Conservation (phyloP, 176 grass and related monocot species). For the Carex parvula region DNA sequence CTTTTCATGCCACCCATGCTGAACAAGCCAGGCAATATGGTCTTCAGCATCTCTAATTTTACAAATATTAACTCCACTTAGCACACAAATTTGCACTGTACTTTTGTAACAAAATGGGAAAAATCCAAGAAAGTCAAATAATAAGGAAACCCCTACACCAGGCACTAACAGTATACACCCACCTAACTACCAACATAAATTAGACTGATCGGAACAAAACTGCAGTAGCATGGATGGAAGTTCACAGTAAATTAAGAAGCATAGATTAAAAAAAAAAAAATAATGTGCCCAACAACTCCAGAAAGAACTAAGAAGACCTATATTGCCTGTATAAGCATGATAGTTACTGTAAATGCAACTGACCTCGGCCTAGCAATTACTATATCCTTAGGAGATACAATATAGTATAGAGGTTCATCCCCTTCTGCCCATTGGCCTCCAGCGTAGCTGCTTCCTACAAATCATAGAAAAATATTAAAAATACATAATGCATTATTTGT, state of each 20-base stretch:
- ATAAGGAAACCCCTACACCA: neutral
- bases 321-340: neutral
- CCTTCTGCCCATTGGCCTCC: conserved; percentile 96
- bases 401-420: conserved; percentile 97
- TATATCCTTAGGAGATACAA: conserved; percentile 97
- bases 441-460: conserved; percentile 90
- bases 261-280: neutral
- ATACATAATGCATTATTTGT: neutral
- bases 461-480: conserved; percentile 25
- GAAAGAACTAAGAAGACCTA: neutral
- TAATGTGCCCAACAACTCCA: neutral
- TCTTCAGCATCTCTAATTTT: conserved; percentile 94
- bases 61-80: conserved; percentile 33
- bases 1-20: conserved; percentile 98
- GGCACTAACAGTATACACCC: neutral
- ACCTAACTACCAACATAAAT: conserved; percentile 1
- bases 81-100: conserved; percentile 21
- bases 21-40: conserved; percentile 96
- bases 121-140: conserved; percentile 1
- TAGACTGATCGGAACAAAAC: neutral
- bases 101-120: neutral
- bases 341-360: conserved; percentile 8
- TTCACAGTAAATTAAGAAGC: neutral
- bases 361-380: conserved; percentile 94
- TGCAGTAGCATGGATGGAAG: neutral